These are phyloP conservation scores for Candida glaebosa DNA, from an alignment of 805 yeast genomes.

Conservation along the genomic window DNA sequence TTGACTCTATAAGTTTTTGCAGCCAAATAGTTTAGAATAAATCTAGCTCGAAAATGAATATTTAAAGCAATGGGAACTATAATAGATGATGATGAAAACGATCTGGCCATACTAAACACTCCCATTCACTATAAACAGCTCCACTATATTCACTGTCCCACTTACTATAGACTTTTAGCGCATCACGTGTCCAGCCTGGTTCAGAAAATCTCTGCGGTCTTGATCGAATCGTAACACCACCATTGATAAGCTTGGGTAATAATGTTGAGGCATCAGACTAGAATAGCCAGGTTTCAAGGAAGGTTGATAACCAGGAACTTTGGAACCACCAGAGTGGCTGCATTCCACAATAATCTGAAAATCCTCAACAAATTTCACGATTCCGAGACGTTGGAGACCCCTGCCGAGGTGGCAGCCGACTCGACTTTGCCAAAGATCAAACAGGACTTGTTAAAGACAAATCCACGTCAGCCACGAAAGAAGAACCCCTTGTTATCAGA, in stretches of 20 bases:
- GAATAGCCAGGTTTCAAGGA: neutral
- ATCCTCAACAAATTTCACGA: conserved; percentile 15
- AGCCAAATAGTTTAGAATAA: no score
- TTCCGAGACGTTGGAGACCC: conserved; percentile 18
- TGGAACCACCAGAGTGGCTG: neutral
- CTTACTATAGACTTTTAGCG: no score
- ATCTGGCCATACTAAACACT: no score
- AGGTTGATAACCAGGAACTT: conserved; percentile 1
- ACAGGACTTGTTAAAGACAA: conserved; percentile 30
- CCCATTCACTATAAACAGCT: no score
- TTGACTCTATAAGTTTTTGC: no score
- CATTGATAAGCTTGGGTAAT: neutral
- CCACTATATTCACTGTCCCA: no score
- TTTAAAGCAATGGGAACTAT: no score
- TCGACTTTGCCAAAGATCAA: conserved; percentile 37
- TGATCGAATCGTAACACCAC: neutral
- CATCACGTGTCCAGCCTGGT: neutral
- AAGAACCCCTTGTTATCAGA: conserved; percentile 40
- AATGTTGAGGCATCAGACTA: neutral
- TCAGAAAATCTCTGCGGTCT: neutral
- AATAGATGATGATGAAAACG: no score
- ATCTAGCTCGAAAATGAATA: no score
- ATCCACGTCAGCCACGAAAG: conserved; percentile 33
- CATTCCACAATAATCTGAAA: conserved; percentile 10
- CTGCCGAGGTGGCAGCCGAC: conserved; percentile 35